A percentile compares a stretch with the other conserved stretches of the same genome.
Conservation (phyloP, 73 alveolate species). For the Stentor coeruleus region DNA sequence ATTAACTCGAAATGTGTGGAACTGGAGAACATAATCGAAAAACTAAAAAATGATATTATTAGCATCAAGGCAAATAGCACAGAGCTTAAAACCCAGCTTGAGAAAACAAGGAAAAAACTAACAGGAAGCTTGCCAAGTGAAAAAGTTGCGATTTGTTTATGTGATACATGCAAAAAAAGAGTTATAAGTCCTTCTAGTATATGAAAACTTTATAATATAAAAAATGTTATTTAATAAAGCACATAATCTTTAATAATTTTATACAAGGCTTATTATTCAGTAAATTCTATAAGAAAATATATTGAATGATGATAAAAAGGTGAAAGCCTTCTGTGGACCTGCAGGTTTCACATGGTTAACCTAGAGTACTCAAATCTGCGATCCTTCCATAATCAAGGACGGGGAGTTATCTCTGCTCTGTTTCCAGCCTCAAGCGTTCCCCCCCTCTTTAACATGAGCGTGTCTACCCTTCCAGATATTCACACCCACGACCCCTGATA, state of each 20-base stretch:
- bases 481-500: conserved; percentile 24
- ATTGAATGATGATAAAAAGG: background rate
- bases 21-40: background rate
- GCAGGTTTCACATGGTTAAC: background rate
- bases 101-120: background rate
- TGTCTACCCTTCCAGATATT: background rate
- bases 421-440: conserved; percentile 28
- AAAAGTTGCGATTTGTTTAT: background rate
- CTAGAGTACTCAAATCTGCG: conserved; percentile 21
- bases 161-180: background rate
- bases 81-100: background rate
- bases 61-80: background rate
- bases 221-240: too few relatives aligned
- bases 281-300: too few relatives aligned
- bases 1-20: background rate
- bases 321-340: conserved; percentile 19
- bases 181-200: too few relatives aligned
- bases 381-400: conserved; percentile 26
- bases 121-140: background rate
- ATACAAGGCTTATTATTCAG: too few relatives aligned
- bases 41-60: background rate
- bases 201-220: too few relatives aligned
- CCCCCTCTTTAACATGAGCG: conserved; percentile 24
- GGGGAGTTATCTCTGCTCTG: conserved; percentile 30
- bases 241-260: too few relatives aligned